Base-by-base conservation (phyloP, 805 yeast species). In the Candida dajiaensis region DNA sequence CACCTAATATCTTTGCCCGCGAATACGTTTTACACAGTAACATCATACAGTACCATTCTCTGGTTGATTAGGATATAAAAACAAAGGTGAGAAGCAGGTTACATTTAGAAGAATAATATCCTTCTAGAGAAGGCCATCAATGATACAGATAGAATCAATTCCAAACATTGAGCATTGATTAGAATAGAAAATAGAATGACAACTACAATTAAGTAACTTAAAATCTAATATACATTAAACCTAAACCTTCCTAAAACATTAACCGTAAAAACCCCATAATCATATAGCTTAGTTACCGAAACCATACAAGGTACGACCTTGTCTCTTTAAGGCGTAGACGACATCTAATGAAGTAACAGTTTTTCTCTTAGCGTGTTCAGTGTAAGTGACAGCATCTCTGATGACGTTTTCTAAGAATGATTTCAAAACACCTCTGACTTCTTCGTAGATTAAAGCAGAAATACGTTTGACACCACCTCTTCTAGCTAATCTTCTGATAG, bases 391-490 rank as follows among this genome's bases (percentile, higher is more conserved):
- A 65, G 98, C 97, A 65, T 92, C 98, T 81, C 97, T 89, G 76
- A 92, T 92, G 62, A 92, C 97, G 68, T 86, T 83, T 76, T 89
- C 96, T 70, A 92, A 82, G 85, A 92, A 92, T 49, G 95, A 78
- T 78, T 90, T 89, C 60, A 92, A 80, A 61, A 92, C 97, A 61
- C 85, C 89, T 80, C 98, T 89, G 67, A 92, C 96, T 78, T 90
- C 97, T 77, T 90, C 98, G 80, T 90, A 90, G 72, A 90, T 92
- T 70, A 89, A 78, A 72, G 96, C 97, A 56, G 97, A 90, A 68
- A 90, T 90, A 87, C 98, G 96, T 85, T 90, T 90, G 69, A 90
- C 98, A 89, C 98, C 98, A 78, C 98, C 98, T 87, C 98, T 89
- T 84, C 98, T 90, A 44, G 98, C 98, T 66, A 90, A 85, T 87